phyloP scores from a whole-genome alignment of 805 yeast species.

The Candida odintsovae region DNA sequence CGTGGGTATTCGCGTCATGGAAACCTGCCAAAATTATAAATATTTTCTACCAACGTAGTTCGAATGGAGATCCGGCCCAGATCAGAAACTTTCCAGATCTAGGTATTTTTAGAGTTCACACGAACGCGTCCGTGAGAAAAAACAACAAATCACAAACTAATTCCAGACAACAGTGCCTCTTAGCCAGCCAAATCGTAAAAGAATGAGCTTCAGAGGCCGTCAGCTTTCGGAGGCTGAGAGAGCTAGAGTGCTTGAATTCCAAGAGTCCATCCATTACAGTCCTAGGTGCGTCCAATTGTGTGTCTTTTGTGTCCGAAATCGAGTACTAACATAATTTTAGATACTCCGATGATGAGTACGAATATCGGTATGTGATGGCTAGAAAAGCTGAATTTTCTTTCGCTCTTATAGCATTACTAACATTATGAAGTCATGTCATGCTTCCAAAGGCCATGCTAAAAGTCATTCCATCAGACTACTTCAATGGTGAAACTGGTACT shows the following conservation, averaged over 20 bases:
- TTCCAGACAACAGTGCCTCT: neutral
- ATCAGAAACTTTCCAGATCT: neutral
- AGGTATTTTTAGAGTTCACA: neutral
- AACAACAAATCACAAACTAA: neutral
- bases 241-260: constrained; percentile 83
- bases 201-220: constrained; percentile 46
- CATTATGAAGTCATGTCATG: constrained; percentile 74
- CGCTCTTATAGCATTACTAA: neutral
- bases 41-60: neutral
- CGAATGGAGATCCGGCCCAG: neutral
- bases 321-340: constrained; percentile 28
- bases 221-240: constrained; percentile 78
- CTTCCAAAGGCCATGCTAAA: constrained; percentile 94
- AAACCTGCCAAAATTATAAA: neutral
- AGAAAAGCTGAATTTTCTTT: too few relatives aligned
- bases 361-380: constrained; percentile 47
- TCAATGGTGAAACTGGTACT: constrained; percentile 90
- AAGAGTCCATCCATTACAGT: constrained; percentile 90
- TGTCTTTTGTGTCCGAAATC: neutral
- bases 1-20: too few relatives aligned
- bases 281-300: constrained; percentile 42
- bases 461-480: constrained; percentile 89
- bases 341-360: constrained; percentile 86
- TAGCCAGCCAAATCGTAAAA: neutral
- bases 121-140: neutral